Evolutionary conservation across 75 land plant species (phyloP).

Genomic region (Isoetes taiwanensis): DNA sequence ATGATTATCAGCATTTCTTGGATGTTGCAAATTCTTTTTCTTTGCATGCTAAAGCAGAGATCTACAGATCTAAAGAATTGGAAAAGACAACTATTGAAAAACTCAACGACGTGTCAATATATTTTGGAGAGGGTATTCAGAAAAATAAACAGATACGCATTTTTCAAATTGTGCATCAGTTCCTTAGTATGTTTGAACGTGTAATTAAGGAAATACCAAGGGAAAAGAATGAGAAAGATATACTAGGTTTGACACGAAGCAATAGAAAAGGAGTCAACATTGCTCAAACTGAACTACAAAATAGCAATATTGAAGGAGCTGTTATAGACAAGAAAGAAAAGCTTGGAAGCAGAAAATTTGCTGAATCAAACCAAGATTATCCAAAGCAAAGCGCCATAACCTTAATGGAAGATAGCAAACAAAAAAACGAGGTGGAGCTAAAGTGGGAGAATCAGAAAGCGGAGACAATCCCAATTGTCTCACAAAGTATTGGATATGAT

Average conservation of each 20-base stretch:
- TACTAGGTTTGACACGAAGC: neutral
- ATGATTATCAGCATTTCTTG: neutral
- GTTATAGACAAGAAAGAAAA: too few species aligned
- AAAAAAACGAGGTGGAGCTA: too few species aligned
- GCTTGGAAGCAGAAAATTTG: neutral
- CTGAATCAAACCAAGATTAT: too few species aligned
- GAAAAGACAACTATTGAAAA: constrained; percentile 9
- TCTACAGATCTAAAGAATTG: neutral
- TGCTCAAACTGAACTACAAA: too few species aligned
- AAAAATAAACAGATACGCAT: constrained; percentile 15
- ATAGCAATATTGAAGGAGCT: too few species aligned
- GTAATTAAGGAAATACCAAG: constrained; percentile 17
- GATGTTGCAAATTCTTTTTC: constrained; percentile 14
- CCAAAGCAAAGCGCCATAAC: too few species aligned
- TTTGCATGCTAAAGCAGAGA: constrained; percentile 1
- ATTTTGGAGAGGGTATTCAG: constrained; percentile 17
- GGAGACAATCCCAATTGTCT: neutral
- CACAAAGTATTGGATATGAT: neutral
- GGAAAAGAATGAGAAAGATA: neutral
- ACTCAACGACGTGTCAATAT: constrained; percentile 14
- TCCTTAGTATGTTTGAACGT: constrained; percentile 25
- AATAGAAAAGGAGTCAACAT: too few species aligned
- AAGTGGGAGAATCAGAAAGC: too few species aligned
- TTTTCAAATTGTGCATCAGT: constrained; percentile 20
- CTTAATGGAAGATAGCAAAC: too few species aligned